Percentiles rank a stretch among this genome's conserved stretches.
Conservation (phyloP, 805 yeast species). For the Candida quercuum region DNA sequence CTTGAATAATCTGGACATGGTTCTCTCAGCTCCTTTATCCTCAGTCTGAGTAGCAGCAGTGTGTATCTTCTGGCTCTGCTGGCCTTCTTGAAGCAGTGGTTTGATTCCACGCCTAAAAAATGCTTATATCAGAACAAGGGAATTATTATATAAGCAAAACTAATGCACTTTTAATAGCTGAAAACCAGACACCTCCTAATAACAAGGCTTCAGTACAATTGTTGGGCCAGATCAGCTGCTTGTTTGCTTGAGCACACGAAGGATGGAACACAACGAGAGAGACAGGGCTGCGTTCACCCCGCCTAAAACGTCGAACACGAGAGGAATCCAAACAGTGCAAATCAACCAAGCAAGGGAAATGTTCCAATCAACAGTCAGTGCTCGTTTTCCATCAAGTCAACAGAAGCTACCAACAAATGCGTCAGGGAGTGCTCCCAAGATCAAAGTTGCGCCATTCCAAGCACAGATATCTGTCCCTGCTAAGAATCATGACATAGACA, state of each 20-base stretch:
- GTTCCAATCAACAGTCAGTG: conserved; percentile 36
- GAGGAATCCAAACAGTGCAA: conserved; percentile 50
- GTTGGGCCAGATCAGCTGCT: too few species aligned
- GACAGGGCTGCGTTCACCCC: neutral
- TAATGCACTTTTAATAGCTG: too few species aligned
- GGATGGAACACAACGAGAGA: neutral
- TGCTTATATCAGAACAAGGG: too few species aligned
- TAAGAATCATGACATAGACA: conserved; percentile 26
- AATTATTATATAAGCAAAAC: too few species aligned
- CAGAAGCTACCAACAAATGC: neutral
- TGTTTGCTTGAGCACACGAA: neutral
- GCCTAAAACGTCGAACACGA: conserved; percentile 1
- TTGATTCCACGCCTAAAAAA: too few species aligned
- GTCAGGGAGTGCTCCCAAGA: conserved; percentile 1
- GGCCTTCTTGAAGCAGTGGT: too few species aligned
- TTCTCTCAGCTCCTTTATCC: neutral
- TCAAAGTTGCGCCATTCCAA: conserved; percentile 1
- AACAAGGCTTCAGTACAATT: too few species aligned
- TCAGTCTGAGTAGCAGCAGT: neutral
- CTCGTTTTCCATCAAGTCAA: conserved; percentile 25
- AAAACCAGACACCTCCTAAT: too few species aligned
- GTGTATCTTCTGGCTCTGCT: too few species aligned
- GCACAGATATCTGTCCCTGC: conserved; percentile 37
- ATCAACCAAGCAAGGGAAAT: conserved; percentile 60
- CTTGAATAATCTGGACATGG: neutral